Percentiles rank a stretch among this genome's conserved stretches.
phyloP scores from a whole-genome alignment of 257 asterid genomes.

The Misopates orontium region DNA sequence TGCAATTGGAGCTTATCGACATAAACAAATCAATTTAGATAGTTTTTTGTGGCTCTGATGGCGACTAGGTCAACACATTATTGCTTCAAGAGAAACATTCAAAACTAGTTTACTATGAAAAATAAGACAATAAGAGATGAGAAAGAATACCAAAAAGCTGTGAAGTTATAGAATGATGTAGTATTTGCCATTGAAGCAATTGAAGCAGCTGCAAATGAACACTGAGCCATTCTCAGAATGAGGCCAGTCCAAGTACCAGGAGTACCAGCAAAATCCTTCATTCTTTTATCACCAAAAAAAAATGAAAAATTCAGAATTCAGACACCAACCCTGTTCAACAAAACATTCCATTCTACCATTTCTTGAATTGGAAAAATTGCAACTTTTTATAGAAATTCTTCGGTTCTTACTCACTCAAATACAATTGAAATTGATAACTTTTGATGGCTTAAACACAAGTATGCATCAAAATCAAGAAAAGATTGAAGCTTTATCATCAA shows the following conservation, averaged over 20 bases:
- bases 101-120: no score
- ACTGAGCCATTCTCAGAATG: slow-evolving; percentile 45
- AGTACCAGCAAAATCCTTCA: slow-evolving; percentile 56
- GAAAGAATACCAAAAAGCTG: slow-evolving; percentile 54
- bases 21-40: no score
- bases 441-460: background rate
- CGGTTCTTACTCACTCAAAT: no score
- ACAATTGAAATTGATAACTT: background rate
- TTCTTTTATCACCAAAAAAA: slow-evolving; percentile 18
- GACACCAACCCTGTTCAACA: slow-evolving; percentile 2
- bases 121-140: background rate
- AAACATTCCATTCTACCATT: background rate
- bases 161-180: slow-evolving; percentile 44
- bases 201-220: slow-evolving; percentile 48
- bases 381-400: background rate
- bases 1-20: no score
- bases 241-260: slow-evolving; percentile 56
- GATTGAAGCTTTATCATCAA: background rate
- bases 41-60: no score
- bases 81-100: no score
- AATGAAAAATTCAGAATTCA: background rate
- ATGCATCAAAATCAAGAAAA: slow-evolving; percentile 8
- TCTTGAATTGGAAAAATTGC: background rate
- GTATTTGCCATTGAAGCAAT: slow-evolving; percentile 51
- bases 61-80: no score